Base-by-base conservation (phyloP, 1,284 basidiomycete genomes). In the Austroboletus novae-zelandiae region DNA sequence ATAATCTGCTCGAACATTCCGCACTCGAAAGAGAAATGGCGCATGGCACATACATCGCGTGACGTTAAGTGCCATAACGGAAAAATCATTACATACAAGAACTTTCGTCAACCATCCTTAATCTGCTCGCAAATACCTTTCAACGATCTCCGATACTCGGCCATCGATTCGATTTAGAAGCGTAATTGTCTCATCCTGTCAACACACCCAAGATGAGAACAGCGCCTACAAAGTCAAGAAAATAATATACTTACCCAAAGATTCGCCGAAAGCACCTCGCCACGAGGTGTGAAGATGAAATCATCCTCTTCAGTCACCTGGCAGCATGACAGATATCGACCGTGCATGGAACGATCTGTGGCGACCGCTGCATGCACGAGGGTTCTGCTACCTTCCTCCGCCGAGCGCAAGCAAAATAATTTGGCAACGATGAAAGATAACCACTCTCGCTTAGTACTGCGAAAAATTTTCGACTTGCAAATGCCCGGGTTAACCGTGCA, bases 401-500 rank as follows among this genome's bases (percentile, higher is more conserved):
- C 20, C 5, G 65, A 54, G 25, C 61, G 53, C 5, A 51, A 47
- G 10, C 48, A 34, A 27, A 52, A 29, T 25, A 55, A 7, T 8
- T 10, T 49, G 15, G 36, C 44, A 0, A 53, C 13, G 7, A 35
- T 1, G 6, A 14, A 20, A 18, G 37, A 15, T 2, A 50, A 0
- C 48, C 47, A 40, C 32, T 35, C 32, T 9, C 10, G 37, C 3
- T 25, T 9, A 17, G 36, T 7, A 11, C 17, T 18, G 1, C 59
- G 55, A 27, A 39, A 39, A n/a, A 70, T 55, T 5, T 49, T 47
- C 6, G 65, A 59, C 14, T 47, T 37, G 27, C 66, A 72, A 39
- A 54, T 60, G 7, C 71, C 71, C 0, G 71, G 69, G 45, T 69
- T 57, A n/a, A 68, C 59, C 30, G 55, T 40, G 37, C 60, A 66